phyloP scores from a whole-genome alignment of 192 early-diverging fungal species.

The Chytriomyces hyalinus region DNA sequence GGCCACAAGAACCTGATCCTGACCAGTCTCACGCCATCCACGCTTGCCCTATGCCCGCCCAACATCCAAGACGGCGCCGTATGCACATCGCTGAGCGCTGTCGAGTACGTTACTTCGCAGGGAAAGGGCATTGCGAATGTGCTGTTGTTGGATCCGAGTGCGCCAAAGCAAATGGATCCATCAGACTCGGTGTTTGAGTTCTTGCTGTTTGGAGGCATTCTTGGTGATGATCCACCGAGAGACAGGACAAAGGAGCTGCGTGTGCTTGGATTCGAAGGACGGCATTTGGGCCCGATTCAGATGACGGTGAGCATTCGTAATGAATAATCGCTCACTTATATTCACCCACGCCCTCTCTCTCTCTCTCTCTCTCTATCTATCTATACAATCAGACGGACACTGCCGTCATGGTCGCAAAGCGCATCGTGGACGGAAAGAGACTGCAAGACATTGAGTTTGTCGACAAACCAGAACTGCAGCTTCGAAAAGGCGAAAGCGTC shows the following conservation, averaged over 20 bases:
- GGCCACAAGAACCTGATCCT: constrained; percentile 66
- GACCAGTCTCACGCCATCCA: constrained; percentile 57
- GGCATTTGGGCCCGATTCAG: constrained; percentile 77
- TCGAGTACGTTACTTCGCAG: constrained; percentile 28
- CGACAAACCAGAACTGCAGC: constrained; percentile 73
- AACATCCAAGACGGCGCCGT: constrained; percentile 44
- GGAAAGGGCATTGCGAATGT: constrained; percentile 59
- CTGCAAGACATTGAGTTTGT: constrained; percentile 70
- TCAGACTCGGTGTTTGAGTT: constrained; percentile 71
- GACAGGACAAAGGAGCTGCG: constrained; percentile 64
- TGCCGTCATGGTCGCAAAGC: constrained; percentile 72
- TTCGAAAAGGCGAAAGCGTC: constrained; percentile 72
- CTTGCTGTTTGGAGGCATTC: constrained; percentile 83
- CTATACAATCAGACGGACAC: constrained; percentile 66
- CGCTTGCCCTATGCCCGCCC: constrained; percentile 46
- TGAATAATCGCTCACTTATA: background rate
- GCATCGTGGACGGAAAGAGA: constrained; percentile 67
- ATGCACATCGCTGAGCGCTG: constrained; percentile 40
- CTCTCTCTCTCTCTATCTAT: background rate
- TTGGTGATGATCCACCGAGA: constrained; percentile 58
- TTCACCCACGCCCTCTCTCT: background rate
- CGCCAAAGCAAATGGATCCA: constrained; percentile 60
- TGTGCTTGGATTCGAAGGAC: constrained; percentile 68
- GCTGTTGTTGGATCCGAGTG: constrained; percentile 73
- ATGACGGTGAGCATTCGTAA: constrained; percentile 62